Evolutionary conservation across 2,329 filamentous ascomycete species (phyloP).

Genomic region (Microthyrium microscopicum): DNA sequence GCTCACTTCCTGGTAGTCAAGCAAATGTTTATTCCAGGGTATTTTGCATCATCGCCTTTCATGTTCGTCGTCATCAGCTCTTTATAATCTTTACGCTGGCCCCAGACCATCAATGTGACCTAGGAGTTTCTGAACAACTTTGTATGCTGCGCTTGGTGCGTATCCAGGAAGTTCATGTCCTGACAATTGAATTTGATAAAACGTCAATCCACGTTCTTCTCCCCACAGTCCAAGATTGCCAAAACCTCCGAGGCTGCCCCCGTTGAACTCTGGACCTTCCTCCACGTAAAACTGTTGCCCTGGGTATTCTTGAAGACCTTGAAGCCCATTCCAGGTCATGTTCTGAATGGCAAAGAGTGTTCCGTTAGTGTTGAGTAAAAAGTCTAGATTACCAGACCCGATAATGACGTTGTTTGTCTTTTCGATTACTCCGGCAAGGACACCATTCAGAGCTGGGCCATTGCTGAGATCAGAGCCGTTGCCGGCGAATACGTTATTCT

Average conservation of each 20-base stretch:
- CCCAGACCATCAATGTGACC: constrained; percentile 22
- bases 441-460: constrained; percentile 23
- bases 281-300: constrained; percentile 24
- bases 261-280: constrained; percentile 26
- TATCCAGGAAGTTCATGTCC: constrained; percentile 28
- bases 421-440: constrained; percentile 33
- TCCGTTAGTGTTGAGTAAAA: constrained; percentile 32
- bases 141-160: constrained; percentile 25
- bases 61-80: constrained; percentile 17
- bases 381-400: constrained; percentile 31
- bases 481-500: constrained; percentile 23
- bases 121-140: constrained; percentile 26
- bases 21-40: too few relatives aligned
- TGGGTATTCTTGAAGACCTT: constrained; percentile 29
- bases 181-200: constrained; percentile 25
- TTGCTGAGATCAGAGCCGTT: constrained; percentile 18
- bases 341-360: constrained; percentile 37
- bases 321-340: constrained; percentile 34
- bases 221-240: constrained; percentile 26
- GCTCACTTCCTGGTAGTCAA: too few relatives aligned
- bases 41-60: too few relatives aligned
- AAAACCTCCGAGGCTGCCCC: constrained; percentile 22
- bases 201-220: constrained; percentile 28
- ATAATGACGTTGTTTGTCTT: constrained; percentile 35
- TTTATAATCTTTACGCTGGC: constrained; percentile 18